Percentiles rank a stretch among this genome's conserved stretches.
Conservation (phyloP, 2,329 filamentous ascomycete genomes). For the Monosporascus ibericus region DNA sequence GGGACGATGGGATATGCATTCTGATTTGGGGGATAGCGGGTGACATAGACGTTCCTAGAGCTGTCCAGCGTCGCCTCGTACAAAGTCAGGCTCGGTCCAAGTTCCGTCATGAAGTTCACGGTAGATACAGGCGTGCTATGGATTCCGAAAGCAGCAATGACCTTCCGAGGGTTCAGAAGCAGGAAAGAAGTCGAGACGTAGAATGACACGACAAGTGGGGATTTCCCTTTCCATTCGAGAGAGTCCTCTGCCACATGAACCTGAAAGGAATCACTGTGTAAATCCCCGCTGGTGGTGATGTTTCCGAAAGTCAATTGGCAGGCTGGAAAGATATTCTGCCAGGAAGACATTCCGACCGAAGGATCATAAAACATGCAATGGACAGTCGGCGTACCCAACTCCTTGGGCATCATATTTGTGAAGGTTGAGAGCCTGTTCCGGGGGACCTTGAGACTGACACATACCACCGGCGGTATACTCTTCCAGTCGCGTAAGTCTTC, state of each 20-base stretch:
- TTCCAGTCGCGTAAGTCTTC: slow-evolving; percentile 9
- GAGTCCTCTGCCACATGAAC: slow-evolving; percentile 29
- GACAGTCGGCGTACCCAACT: slow-evolving; percentile 5
- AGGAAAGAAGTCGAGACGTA: slow-evolving; percentile 30
- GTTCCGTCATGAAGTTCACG: slow-evolving; percentile 14
- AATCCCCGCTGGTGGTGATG: slow-evolving; percentile 17
- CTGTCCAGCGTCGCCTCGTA: slow-evolving; percentile 27
- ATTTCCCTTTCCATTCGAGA: slow-evolving; percentile 30
- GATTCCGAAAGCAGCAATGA: slow-evolving; percentile 26
- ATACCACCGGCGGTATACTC: slow-evolving; percentile 11
- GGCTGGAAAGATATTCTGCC: slow-evolving; percentile 25
- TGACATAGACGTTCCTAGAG: slow-evolving; percentile 6
- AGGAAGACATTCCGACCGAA: background rate
- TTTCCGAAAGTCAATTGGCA: slow-evolving; percentile 37
- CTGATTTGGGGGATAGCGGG: slow-evolving; percentile 6
- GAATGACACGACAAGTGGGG: slow-evolving; percentile 34
- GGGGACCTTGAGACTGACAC: slow-evolving; percentile 13
- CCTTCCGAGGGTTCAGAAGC: slow-evolving; percentile 24
- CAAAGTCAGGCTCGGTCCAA: slow-evolving; percentile 25
- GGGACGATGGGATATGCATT: slow-evolving; percentile 1
- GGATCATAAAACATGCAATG: slow-evolving; percentile 2
- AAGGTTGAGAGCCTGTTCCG: slow-evolving; percentile 5
- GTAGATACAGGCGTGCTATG: slow-evolving; percentile 16
- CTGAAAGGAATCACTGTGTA: slow-evolving; percentile 22
- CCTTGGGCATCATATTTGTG: background rate